phyloP scores from a whole-genome alignment of 2,329 filamentous ascomycete species.

The Diaporthe aspalathi region DNA sequence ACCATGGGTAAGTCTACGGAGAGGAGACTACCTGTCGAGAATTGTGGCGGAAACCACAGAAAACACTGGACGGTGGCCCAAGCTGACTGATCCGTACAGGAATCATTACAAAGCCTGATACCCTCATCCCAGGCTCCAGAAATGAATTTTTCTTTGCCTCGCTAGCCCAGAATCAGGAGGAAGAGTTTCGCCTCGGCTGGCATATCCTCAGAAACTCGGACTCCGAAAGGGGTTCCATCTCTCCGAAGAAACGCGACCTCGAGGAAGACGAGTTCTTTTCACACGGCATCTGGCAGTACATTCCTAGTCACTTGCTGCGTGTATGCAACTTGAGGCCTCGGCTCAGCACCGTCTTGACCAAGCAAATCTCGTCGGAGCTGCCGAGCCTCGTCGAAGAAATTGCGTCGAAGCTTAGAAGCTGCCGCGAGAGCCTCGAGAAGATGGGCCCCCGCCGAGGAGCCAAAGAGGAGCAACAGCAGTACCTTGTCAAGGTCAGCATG shows the following conservation, averaged over 20 bases:
- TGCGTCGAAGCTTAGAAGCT: constrained; percentile 33
- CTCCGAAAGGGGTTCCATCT: constrained; percentile 40
- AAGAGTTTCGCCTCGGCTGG: constrained; percentile 46
- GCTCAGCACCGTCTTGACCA: constrained; percentile 36
- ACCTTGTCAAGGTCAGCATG: constrained; percentile 46
- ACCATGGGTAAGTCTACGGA: constrained; percentile 62
- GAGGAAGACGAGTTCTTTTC: constrained; percentile 40
- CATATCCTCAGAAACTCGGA: constrained; percentile 57
- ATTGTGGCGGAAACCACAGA: not conserved
- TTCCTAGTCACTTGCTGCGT: constrained; percentile 46
- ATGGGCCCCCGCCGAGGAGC: constrained; percentile 39
- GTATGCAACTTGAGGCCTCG: constrained; percentile 38
- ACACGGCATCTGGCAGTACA: constrained; percentile 49
- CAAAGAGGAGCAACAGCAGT: constrained; percentile 45
- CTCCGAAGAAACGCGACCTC: constrained; percentile 39
- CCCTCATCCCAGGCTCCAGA: constrained; percentile 46
- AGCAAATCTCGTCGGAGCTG: constrained; percentile 43
- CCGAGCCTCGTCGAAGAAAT: constrained; percentile 43
- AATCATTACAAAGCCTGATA: constrained; percentile 68
- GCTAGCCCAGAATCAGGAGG: constrained; percentile 50
- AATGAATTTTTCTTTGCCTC: constrained; percentile 46
- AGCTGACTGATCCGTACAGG: constrained; percentile 42
- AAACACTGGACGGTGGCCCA: not conserved
- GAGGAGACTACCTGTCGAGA: not conserved
- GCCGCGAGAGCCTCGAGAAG: constrained; percentile 35